A percentile compares a stretch with the other conserved stretches of the same genome.
Conservation (phyloP, 139 green algal genomes). For the Haematococcus sp. region DNA sequence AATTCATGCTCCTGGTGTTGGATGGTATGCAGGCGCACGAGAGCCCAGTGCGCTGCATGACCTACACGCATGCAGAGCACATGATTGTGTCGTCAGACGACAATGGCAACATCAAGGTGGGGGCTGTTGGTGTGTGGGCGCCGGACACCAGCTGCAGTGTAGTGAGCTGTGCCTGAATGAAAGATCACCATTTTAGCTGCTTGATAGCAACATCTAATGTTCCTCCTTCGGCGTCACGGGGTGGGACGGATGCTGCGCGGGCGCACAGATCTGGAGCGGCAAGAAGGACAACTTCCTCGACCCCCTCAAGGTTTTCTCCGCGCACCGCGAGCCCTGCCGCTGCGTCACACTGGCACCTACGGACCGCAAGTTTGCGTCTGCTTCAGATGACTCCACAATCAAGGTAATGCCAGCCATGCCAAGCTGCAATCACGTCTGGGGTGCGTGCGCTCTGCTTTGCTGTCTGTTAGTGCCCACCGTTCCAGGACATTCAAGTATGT, state of each 20-base stretch:
- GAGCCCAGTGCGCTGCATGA: conserved; percentile 55
- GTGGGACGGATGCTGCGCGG: too few species aligned
- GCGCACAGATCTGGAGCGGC: conserved; percentile 2
- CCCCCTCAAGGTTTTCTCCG: conserved; percentile 10
- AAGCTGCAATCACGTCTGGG: neutral
- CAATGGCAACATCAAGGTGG: conserved; percentile 30
- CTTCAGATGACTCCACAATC: conserved; percentile 80
- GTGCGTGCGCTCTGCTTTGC: neutral
- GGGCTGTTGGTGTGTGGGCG: too few species aligned
- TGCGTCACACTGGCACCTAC: conserved; percentile 58
- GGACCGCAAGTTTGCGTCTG: conserved; percentile 90
- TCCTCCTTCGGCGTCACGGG: too few species aligned
- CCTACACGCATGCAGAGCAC: conserved; percentile 73
- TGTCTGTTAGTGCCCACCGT: too few species aligned
- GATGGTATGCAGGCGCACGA: conserved; percentile 67
- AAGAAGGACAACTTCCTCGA: conserved; percentile 9
- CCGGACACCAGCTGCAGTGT: too few species aligned
- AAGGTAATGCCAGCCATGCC: conserved; percentile 33
- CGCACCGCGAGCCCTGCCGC: conserved; percentile 32
- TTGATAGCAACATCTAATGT: too few species aligned
- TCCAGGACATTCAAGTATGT: too few species aligned
- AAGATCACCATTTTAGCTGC: too few species aligned
- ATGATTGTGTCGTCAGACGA: conserved; percentile 85
- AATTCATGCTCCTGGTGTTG: too few species aligned
- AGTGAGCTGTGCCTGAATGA: too few species aligned